Percentiles rank a stretch among this genome's conserved stretches.
These are phyloP conservation scores for Alternaria angustiovoidea DNA, from an alignment of 2,329 filamentous ascomycete species.

Conservation along the genomic window DNA sequence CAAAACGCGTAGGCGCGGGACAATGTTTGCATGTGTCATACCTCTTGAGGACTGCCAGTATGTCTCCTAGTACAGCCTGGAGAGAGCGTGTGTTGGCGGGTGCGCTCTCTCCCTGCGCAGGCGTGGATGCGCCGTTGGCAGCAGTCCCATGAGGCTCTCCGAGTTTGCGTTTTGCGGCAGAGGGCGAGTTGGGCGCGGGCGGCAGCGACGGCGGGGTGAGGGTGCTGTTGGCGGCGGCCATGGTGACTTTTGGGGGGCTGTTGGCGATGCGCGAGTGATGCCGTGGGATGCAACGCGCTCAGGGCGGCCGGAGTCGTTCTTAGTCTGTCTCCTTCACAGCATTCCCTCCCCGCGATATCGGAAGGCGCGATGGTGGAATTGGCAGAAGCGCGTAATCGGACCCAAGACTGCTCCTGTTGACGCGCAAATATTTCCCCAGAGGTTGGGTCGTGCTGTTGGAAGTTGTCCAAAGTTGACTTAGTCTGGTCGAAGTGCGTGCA, in stretches of 20 bases:
- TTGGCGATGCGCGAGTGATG: constrained; percentile 46
- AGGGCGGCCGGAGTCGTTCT: constrained; percentile 35
- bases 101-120: constrained; percentile 25
- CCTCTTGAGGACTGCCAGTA: constrained; percentile 54
- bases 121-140: constrained; percentile 40
- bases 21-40: constrained; percentile 24
- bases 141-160: constrained; percentile 43
- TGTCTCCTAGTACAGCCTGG: constrained; percentile 49
- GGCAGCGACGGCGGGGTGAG: constrained; percentile 45
- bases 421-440: constrained; percentile 22
- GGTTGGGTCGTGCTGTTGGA: constrained; percentile 23
- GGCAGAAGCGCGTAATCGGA: not conserved
- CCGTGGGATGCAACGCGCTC: constrained; percentile 45
- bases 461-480: constrained; percentile 28
- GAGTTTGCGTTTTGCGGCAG: constrained; percentile 57
- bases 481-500: constrained; percentile 33
- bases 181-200: constrained; percentile 39
- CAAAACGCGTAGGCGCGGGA: not conserved
- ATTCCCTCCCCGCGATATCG: constrained; percentile 14
- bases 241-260: constrained; percentile 40
- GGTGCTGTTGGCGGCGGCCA: constrained; percentile 49
- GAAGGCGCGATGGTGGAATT: constrained; percentile 5
- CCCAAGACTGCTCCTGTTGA: constrained; percentile 3
- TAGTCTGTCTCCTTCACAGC: constrained; percentile 23
- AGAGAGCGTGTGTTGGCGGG: constrained; percentile 36